Base-by-base conservation (phyloP, 208 protist species). In the Herpetomonas muscarum region DNA sequence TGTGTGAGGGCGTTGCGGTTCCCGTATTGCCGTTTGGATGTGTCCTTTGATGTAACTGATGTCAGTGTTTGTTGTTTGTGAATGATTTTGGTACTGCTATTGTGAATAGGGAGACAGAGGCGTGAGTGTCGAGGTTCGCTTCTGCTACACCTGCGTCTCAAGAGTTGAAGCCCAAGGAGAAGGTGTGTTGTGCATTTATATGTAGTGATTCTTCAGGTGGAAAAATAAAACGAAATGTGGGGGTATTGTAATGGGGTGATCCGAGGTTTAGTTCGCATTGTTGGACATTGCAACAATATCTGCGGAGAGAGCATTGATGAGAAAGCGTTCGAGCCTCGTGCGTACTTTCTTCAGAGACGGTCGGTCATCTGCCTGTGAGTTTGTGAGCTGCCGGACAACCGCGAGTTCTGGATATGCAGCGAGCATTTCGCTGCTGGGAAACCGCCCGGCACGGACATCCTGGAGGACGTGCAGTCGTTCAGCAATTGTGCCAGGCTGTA, bases 401-500 rank as follows among this genome's bases (percentile, higher is more conserved):
- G 63, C 42, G 46, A 90, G 65, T 55, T 94, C 87, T 22, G 83
- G 85, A 55, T 85, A 90, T 50, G 50, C 49, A 25, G 60, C 21
- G 31, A 84, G 13, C 29, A 87, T 21, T 4, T 30, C 56, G 2
- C 26, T 9, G 22, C 51, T 64, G 2, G 57, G 54, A 55, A 84
- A 90, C 15, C 49, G 39, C 0, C 85, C 78, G 5, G 87, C 76
- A 6, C 88, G 81, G 42, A 84, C 73, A 28, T 73, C 59, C 2
- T 61, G 53, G 49, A 95, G 59, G 47, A 79, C 70, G 21, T 60
- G 53, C 22, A 92, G 52, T 3, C 88, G 76, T 69, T 95, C 85
- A 13, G 82, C 51, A 9, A 87, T 74, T 1, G 88, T 95, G 19
- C 58, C 84, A 0, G 85, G 85, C 49, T 76, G 62, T n/a, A 91